Evolutionary conservation across 2,329 filamentous ascomycete genomes (phyloP).

Genomic region (Thielaviopsis cerberus): DNA sequence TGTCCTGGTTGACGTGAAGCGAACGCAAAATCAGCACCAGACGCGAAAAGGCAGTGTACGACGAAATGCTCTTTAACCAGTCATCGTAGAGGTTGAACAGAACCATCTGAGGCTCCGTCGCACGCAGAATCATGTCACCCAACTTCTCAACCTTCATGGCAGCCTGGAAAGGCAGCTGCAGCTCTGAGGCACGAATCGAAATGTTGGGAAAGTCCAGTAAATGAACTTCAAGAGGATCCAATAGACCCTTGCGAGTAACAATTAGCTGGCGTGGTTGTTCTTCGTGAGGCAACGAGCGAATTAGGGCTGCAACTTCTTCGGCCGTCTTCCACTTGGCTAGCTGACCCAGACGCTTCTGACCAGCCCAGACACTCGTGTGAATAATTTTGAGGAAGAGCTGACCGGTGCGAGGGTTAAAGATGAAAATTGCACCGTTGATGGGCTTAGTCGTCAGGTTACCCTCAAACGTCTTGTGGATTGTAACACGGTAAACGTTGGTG

Average conservation of each 20-base stretch:
- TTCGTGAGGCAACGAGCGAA: constrained; percentile 85
- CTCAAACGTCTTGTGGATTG: constrained; percentile 98
- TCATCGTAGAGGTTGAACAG: constrained; percentile 98
- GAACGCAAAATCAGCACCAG: constrained; percentile 84
- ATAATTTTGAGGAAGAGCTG: constrained; percentile 98
- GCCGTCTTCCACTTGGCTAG: constrained; percentile 99
- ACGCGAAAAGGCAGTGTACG: constrained; percentile 94
- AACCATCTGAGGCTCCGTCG: constrained; percentile 99
- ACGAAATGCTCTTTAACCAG: constrained; percentile 96
- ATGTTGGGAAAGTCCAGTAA: constrained; percentile 98
- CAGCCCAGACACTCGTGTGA: constrained; percentile 96
- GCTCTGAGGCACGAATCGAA: constrained; percentile 87
- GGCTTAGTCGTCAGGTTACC: constrained; percentile 98
- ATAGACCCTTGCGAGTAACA: constrained; percentile 86
- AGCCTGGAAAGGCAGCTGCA: constrained; percentile 95
- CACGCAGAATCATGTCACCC: constrained; percentile 94
- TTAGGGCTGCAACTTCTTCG: constrained; percentile 95
- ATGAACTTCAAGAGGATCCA: constrained; percentile 94
- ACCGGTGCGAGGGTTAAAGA: constrained; percentile 97
- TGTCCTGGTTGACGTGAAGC: constrained; percentile 92
- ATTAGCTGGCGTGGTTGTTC: constrained; percentile 98
- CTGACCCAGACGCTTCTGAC: constrained; percentile 96
- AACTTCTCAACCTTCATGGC: constrained; percentile 99
- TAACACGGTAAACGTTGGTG: constrained; percentile 97
- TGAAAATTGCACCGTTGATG: constrained; percentile 98